These are phyloP conservation scores for Boletellus ananas DNA, from an alignment of 768 basidiomycete species.

Conservation along the genomic window DNA sequence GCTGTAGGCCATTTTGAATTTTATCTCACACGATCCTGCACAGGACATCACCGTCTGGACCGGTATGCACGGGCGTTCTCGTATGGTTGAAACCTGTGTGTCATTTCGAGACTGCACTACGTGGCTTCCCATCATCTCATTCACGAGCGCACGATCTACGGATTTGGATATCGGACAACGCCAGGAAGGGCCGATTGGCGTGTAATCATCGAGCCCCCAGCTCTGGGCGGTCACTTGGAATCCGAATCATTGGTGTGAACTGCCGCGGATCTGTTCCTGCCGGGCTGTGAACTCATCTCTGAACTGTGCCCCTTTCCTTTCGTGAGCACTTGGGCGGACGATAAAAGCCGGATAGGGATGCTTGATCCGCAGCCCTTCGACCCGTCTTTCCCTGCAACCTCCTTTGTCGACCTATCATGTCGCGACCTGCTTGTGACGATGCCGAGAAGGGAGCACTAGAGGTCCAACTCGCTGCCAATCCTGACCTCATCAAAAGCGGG, in stretches of 20 bases:
- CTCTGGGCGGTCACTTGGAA: slow-evolving; percentile 5
- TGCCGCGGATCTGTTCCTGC: slow-evolving; percentile 1
- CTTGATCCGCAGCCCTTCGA: neutral
- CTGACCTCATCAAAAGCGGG: slow-evolving; percentile 35
- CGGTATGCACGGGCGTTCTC: neutral
- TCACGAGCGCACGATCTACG: neutral
- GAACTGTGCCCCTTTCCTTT: slow-evolving; percentile 13
- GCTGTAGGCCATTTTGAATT: slow-evolving; percentile 11
- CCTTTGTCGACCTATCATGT: slow-evolving; percentile 33
- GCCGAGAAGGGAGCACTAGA: slow-evolving; percentile 59
- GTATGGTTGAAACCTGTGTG: neutral
- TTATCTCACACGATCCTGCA: neutral
- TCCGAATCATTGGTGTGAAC: slow-evolving; percentile 10
- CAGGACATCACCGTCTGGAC: slow-evolving; percentile 8
- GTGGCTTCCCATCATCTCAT: neutral
- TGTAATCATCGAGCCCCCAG: slow-evolving; percentile 1
- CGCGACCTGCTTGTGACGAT: slow-evolving; percentile 45
- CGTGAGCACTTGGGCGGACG: slow-evolving; percentile 2
- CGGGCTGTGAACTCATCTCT: slow-evolving; percentile 12
- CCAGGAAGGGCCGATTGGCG: neutral
- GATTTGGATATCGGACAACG: neutral
- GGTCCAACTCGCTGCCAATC: slow-evolving; percentile 28
- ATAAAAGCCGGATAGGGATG: slow-evolving; percentile 23
- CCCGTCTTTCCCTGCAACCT: slow-evolving; percentile 7
- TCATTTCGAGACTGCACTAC: neutral